Evolutionary conservation across 176 grass and related monocot species (phyloP).

Genomic region (Bonia amplexicaulis): DNA sequence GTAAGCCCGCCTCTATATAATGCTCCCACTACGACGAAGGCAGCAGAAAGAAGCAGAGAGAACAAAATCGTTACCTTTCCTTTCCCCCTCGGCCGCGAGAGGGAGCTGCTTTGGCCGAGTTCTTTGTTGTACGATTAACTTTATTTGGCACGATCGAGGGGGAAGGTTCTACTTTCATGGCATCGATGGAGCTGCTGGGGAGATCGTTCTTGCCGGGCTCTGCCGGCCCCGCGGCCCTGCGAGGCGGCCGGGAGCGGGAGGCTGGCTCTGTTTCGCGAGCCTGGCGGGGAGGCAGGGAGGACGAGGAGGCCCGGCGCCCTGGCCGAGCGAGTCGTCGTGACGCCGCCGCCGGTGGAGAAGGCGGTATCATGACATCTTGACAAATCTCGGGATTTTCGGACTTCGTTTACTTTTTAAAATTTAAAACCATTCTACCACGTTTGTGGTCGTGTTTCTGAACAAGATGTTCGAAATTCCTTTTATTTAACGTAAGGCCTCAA

Average conservation of each 20-base stretch:
- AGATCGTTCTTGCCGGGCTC: background rate
- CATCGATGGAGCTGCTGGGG: conserved; percentile 18
- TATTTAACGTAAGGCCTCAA: too few relatives aligned
- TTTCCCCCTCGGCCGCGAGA: background rate
- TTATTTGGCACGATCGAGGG: background rate
- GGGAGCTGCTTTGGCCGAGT: background rate
- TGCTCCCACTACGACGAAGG: background rate
- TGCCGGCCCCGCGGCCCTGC: background rate
- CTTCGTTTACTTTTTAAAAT: too few relatives aligned
- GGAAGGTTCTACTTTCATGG: background rate
- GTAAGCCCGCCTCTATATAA: conserved; percentile 23
- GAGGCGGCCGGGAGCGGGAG: background rate
- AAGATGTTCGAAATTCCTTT: too few relatives aligned
- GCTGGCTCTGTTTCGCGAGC: conserved; percentile 3
- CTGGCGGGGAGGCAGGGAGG: background rate
- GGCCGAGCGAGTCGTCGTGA: conserved; percentile 16
- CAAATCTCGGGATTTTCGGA: too few relatives aligned
- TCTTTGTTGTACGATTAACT: background rate
- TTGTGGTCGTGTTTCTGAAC: too few relatives aligned
- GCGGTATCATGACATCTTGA: too few relatives aligned
- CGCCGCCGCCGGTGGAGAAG: conserved; percentile 41
- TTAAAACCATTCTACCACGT: too few relatives aligned
- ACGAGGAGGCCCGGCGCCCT: conserved; percentile 13
- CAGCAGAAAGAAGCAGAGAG: background rate
- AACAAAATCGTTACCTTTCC: background rate